phyloP scores from a whole-genome alignment of 768 basidiomycete genomes.

The Hericium erinaceus region DNA sequence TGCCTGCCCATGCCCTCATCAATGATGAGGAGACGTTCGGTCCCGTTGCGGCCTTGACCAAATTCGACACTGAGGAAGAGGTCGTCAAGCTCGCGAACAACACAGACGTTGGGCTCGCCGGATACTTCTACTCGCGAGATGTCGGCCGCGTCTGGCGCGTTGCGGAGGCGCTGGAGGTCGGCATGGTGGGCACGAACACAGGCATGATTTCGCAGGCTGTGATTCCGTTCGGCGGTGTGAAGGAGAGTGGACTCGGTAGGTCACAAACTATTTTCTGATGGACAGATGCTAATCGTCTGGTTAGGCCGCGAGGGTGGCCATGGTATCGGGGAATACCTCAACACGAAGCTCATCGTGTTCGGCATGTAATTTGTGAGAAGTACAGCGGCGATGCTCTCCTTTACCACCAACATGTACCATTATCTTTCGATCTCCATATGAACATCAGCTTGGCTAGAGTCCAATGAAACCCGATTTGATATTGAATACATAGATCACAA shows the following conservation, averaged over 20 bases:
- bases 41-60: conserved; percentile 76
- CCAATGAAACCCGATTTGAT: not conserved
- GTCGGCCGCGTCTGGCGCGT: conserved; percentile 89
- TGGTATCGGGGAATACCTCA: conserved; percentile 87
- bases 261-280: not conserved
- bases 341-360: conserved; percentile 71
- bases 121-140: conserved; percentile 88
- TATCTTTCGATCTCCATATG: no score
- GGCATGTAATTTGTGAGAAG: conserved; percentile 34
- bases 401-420: no score
- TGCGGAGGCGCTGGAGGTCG: conserved; percentile 88
- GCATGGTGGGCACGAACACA: conserved; percentile 85
- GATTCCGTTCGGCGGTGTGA: conserved; percentile 86
- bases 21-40: conserved; percentile 92
- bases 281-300: conserved; percentile 6
- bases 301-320: conserved; percentile 78
- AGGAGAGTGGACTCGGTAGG: conserved; percentile 73
- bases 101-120: conserved; percentile 79
- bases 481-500: not conserved
- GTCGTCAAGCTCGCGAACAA: conserved; percentile 81
- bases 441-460: not conserved
- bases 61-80: conserved; percentile 92
- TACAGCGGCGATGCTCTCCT: not conserved
- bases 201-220: conserved; percentile 68
- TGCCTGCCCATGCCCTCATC: conserved; percentile 56